Evolutionary conservation across 768 basidiomycete species (phyloP), one percentile per base, ranked within the genome.

Genomic region (Tricholoma bakamatsutake): DNA sequence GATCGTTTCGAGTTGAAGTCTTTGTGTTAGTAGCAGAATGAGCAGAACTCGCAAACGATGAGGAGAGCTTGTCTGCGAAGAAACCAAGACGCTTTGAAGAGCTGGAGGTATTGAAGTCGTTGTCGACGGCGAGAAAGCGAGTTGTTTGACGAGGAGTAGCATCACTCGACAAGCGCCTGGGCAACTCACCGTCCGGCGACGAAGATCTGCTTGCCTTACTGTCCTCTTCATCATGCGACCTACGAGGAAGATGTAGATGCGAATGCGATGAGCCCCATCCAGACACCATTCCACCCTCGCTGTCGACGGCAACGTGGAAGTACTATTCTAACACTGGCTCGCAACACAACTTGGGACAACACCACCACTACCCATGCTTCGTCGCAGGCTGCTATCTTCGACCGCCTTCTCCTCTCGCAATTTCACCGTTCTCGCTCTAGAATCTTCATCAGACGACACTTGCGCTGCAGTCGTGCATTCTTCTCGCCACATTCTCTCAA

Each of bases 391-490:
- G 24, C 43, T 27, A 24, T 45, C 1, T 7, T 45, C 43, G 21
- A 45, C 43, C 43, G 24, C 43, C 5, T 5, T 40, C 24, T 45
- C 13, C 39, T n/a, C 55, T 28, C 68, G 69, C 31, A 52, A 51
- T 21, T 84, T 90, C 64, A 88, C 82, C 1, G 83, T 90, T 12
- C 78, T 91, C 7, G 88, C 83, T 7, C 64, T 96, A 35, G 94
- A 97, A 69, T 86, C 87, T 1, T 94, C 92, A 11, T 93, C 93
- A 12, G 96, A 99, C 68, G 97, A 98, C 66, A 90, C 93, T 1
- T 96, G 93, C 62, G 92, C 87, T 13, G 88, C 95, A 0, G 77
- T 98, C 50, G 88, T 99, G 34, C 80, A 82, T 17, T 88, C 87
- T 1, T 73, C 80, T 7, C 79, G 83, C 17, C 64, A 76, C 64